Evolutionary conservation across 2,329 filamentous ascomycete genomes (phyloP).

Genomic region (Ciborinia camelliae): DNA sequence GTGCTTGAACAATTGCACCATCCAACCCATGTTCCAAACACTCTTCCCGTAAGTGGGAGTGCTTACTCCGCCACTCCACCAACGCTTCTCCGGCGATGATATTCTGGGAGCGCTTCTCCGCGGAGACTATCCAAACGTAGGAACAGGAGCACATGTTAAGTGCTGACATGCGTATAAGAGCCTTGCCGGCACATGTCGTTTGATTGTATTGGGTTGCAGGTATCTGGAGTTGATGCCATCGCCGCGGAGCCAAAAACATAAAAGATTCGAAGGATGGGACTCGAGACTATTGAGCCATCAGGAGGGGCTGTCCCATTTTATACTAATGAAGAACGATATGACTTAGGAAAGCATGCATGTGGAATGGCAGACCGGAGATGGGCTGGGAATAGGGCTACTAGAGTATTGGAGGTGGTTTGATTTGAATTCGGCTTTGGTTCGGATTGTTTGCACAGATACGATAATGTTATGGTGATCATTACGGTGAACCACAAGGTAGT

Average conservation of each 20-base stretch:
- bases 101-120: conserved; percentile 1
- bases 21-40: neutral
- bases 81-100: conserved; percentile 6
- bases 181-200: neutral
- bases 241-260: neutral
- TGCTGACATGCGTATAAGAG: neutral
- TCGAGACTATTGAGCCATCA: neutral
- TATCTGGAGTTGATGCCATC: neutral
- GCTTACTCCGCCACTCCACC: conserved; percentile 13
- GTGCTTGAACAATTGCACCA: neutral
- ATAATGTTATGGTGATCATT: neutral
- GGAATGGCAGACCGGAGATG: neutral
- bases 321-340: neutral
- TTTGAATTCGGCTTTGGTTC: neutral
- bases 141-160: conserved; percentile 2
- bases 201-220: neutral
- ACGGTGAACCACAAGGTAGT: conserved; percentile 8
- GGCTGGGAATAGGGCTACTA: neutral
- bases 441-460: conserved; percentile 8
- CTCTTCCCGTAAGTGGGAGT: neutral
- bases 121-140: neutral
- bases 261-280: conserved; percentile 3
- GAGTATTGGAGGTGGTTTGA: neutral
- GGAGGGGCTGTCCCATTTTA: neutral
- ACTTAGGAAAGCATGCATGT: neutral